These are phyloP conservation scores for Jaminaea rosea DNA, from an alignment of 1,284 basidiomycete species.

Conservation along the genomic window DNA sequence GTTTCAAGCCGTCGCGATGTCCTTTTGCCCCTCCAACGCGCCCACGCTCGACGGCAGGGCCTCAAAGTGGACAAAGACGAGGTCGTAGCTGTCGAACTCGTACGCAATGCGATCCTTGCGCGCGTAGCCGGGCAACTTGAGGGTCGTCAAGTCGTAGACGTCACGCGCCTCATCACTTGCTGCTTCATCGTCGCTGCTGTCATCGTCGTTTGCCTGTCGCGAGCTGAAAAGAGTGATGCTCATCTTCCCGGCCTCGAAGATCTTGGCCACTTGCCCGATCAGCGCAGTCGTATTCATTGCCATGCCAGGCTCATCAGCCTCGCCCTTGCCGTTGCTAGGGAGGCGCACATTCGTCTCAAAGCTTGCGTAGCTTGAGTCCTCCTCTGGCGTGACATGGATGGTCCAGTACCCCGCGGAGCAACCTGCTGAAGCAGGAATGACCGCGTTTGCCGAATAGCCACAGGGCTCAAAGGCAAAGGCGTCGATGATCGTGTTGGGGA, in stretches of 20 bases:
- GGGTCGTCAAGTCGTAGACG: constrained; percentile 39
- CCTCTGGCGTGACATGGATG: constrained; percentile 96
- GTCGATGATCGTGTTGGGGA: constrained; percentile 76
- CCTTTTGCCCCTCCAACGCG: too few species aligned
- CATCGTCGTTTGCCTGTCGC: constrained; percentile 48
- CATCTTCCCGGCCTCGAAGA: constrained; percentile 82
- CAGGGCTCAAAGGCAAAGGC: constrained; percentile 91
- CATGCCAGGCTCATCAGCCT: constrained; percentile 46
- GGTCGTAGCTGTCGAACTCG: constrained; percentile 89
- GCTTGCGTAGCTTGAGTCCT: constrained; percentile 91
- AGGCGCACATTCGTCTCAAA: constrained; percentile 98
- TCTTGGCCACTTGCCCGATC: constrained; percentile 75
- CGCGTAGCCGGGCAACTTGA: constrained; percentile 46
- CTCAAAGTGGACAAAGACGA: constrained; percentile 57
- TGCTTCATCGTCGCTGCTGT: constrained; percentile 49
- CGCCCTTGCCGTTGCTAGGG: constrained; percentile 16
- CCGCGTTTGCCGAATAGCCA: constrained; percentile 91
- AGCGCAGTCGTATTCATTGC: too few species aligned
- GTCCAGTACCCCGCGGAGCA: constrained; percentile 65
- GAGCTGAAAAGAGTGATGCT: constrained; percentile 88
- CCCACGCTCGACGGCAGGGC: not conserved
- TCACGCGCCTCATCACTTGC: constrained; percentile 18
- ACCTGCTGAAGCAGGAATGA: constrained; percentile 47
- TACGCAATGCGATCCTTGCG: constrained; percentile 96
- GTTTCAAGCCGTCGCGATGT: too few species aligned